These are phyloP conservation scores for Chytriomyces hyalinus DNA, from an alignment of 192 early-diverging fungal genomes.

Conservation along the genomic window DNA sequence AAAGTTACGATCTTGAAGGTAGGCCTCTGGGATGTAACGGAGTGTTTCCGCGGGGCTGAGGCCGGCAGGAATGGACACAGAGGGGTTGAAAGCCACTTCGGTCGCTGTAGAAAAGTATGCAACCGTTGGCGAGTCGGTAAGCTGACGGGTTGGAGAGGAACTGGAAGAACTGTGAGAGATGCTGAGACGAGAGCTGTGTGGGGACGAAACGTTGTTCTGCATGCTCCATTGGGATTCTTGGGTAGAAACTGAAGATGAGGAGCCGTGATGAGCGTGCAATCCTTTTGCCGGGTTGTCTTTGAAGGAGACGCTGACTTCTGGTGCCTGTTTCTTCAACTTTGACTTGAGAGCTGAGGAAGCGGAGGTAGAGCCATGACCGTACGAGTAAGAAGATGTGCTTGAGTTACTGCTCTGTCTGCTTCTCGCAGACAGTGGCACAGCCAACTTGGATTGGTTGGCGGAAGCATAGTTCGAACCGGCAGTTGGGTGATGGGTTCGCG, in stretches of 20 bases:
- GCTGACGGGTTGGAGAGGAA: neutral
- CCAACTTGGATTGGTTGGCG: neutral
- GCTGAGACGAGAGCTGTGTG: neutral
- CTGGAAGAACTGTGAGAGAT: neutral
- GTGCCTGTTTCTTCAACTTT: neutral
- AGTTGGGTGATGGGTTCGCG: conserved; percentile 3
- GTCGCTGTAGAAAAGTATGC: neutral
- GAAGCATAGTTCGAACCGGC: neutral
- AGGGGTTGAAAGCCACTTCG: neutral
- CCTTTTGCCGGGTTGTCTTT: neutral
- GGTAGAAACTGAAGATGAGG: conserved; percentile 3
- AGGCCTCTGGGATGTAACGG: neutral
- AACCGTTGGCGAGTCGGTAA: neutral
- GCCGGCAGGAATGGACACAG: neutral
- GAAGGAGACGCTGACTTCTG: neutral
- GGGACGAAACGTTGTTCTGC: neutral
- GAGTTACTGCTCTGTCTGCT: neutral
- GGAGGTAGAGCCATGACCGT: neutral
- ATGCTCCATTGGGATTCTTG: conserved; percentile 4
- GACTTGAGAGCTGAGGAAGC: neutral
- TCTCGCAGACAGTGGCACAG: neutral
- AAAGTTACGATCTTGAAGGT: neutral
- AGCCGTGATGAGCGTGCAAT: neutral
- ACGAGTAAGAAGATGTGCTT: neutral
- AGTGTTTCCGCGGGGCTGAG: neutral